phyloP scores from a whole-genome alignment of 331 rosid species.

The Rosa hybrid region DNA sequence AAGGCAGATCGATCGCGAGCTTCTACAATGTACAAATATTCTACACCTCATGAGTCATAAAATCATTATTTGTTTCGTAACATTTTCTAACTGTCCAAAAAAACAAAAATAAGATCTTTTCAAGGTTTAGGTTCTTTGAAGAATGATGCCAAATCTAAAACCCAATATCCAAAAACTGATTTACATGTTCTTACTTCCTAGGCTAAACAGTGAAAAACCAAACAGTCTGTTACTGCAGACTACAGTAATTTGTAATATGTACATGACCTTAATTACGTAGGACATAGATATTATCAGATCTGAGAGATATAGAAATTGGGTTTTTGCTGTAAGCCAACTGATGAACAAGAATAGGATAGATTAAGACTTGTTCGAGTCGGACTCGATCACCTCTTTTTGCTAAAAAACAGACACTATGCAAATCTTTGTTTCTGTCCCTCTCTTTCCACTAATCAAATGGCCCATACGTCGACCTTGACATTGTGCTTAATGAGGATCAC shows the following conservation, averaged over 20 bases:
- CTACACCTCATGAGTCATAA: not conserved
- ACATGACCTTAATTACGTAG: not conserved
- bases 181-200: no score
- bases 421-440: not conserved
- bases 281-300: not conserved
- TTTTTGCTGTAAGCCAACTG: not conserved
- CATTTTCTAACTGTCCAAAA: not conserved
- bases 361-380: not conserved
- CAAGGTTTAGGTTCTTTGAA: not conserved
- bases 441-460: not conserved
- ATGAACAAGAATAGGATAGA: not conserved
- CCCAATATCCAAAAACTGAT: not conserved
- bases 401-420: not conserved
- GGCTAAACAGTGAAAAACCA: not conserved
- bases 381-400: not conserved
- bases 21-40: not conserved
- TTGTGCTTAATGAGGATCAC: not conserved
- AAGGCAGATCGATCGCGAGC: not conserved
- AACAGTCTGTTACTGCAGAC: not conserved
- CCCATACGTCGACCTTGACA: not conserved
- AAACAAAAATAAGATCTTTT: not conserved
- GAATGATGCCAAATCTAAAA: not conserved
- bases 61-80: not conserved
- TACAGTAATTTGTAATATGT: not conserved
- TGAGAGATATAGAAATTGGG: not conserved